Conservation (phyloP, 176 grass and related monocot genomes). For the Phoenix dactylifera region DNA sequence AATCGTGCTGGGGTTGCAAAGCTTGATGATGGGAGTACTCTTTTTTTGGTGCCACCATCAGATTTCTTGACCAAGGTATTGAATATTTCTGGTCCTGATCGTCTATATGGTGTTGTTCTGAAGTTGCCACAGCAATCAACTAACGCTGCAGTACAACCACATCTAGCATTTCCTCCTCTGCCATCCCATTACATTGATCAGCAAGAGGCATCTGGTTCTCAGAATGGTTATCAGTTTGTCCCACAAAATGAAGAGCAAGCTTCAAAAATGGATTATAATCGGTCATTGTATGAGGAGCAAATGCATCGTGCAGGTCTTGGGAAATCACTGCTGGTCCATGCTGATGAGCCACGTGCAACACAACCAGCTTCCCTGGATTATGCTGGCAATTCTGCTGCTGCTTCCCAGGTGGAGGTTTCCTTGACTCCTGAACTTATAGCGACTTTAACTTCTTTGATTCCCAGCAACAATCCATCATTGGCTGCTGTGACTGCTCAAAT, state of each 20-base stretch:
- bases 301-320: slow-evolving; percentile 10
- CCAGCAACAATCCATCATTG: slow-evolving; percentile 30
- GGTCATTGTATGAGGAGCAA: slow-evolving; percentile 21
- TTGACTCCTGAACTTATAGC: slow-evolving; percentile 74
- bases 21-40: slow-evolving; percentile 55
- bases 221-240: slow-evolving; percentile 32
- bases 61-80: slow-evolving; percentile 75
- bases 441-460: slow-evolving; percentile 65
- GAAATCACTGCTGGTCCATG: slow-evolving; percentile 16
- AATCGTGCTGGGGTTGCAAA: slow-evolving; percentile 91
- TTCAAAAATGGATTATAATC: slow-evolving; percentile 27
- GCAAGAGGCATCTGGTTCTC: slow-evolving; percentile 17
- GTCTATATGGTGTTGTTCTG: slow-evolving; percentile 85
- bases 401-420: slow-evolving; percentile 36
- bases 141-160: slow-evolving; percentile 27
- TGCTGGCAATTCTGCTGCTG: slow-evolving; percentile 22
- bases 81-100: slow-evolving; percentile 67
- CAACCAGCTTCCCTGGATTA: slow-evolving; percentile 30
- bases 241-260: slow-evolving; percentile 17
- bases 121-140: slow-evolving; percentile 57
- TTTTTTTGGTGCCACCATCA: slow-evolving; percentile 88
- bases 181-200: slow-evolving; percentile 36
- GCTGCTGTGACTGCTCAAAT: slow-evolving; percentile 31
- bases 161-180: slow-evolving; percentile 23
- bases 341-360: slow-evolving; percentile 24